Evolutionary conservation across 106 monocot species (phyloP).

Genomic region (Cymbidium sinense): DNA sequence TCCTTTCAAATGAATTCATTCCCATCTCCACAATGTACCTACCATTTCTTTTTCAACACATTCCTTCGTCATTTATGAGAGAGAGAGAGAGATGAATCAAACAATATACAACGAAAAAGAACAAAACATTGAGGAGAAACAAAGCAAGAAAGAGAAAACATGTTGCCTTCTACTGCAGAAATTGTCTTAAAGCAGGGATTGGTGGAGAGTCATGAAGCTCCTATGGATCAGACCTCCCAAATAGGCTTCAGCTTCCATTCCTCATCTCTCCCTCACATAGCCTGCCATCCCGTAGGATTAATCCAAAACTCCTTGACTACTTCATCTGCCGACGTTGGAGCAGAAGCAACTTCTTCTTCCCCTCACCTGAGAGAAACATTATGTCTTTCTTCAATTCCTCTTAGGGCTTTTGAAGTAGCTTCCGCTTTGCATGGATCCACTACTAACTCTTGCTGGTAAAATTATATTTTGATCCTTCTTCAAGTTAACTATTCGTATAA

Average conservation of each 20-base stretch:
- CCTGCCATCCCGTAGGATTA: neutral
- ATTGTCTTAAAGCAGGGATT: neutral
- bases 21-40: neutral
- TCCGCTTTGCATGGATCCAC: neutral
- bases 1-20: neutral
- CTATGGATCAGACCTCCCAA: neutral
- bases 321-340: neutral
- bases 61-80: neutral
- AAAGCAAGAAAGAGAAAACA: neutral
- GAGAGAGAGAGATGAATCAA: neutral
- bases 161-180: constrained; percentile 7
- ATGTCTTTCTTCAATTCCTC: neutral
- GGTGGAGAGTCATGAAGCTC: neutral
- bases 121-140: neutral
- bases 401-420: neutral
- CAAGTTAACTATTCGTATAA: neutral
- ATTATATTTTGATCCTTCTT: neutral
- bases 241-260: neutral
- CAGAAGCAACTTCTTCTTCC: neutral
- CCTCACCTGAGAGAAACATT: neutral
- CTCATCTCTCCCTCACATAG: neutral
- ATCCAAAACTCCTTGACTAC: neutral
- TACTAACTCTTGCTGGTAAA: constrained; percentile 1
- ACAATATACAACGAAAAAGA: neutral
- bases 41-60: neutral